Conservation (phyloP, 345 rosid species). For the Hevea brasiliensis region DNA sequence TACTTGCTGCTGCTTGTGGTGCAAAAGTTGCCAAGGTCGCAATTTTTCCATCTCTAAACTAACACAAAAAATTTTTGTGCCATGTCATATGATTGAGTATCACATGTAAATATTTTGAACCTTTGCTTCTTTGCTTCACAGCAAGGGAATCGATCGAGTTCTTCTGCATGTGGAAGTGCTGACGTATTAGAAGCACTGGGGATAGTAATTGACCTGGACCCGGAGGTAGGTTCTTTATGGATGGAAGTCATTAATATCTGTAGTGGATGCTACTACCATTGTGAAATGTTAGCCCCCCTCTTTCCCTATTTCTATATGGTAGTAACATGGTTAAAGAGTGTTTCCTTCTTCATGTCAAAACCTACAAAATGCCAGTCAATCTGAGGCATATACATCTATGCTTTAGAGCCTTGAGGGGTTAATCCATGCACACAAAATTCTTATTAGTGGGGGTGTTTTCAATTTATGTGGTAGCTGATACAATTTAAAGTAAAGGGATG, state of each 20-base stretch:
- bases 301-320: background rate
- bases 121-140: slow-evolving; percentile 30
- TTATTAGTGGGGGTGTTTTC: background rate
- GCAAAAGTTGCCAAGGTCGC: slow-evolving; percentile 93
- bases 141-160: slow-evolving; percentile 97
- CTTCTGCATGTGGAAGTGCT: slow-evolving; percentile 99
- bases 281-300: background rate
- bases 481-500: background rate
- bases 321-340: background rate
- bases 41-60: background rate
- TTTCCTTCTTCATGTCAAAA: slow-evolving; percentile 1
- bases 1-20: slow-evolving; percentile 94
- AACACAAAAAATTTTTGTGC: background rate
- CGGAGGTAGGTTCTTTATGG: slow-evolving; percentile 49
- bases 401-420: background rate
- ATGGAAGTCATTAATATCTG: slow-evolving; percentile 7
- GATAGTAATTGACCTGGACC: slow-evolving; percentile 68
- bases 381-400: background rate
- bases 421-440: background rate
- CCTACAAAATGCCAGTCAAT: background rate
- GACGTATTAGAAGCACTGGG: slow-evolving; percentile 89
- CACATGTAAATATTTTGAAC: background rate
- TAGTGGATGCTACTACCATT: background rate
- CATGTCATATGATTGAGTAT: background rate
- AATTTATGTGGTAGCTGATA: background rate